Base-by-base conservation (phyloP, 306 rosid species). In the Castanospermum australe region DNA sequence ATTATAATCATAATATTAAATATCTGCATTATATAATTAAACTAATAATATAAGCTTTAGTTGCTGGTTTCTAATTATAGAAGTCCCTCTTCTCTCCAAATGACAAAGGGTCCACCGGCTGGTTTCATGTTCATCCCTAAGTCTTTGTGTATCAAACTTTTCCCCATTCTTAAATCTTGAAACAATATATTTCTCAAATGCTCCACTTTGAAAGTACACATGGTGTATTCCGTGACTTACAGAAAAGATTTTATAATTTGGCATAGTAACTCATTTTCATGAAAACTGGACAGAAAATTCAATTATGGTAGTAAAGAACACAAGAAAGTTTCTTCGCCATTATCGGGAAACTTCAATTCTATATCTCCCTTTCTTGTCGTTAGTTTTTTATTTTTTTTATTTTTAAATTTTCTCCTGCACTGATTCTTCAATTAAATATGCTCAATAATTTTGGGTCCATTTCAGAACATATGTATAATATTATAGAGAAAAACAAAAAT, bases 361-460 rank as follows among this genome's bases (percentile, higher is more conserved):
- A 1, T 28, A 20, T 8, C 2, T n/a, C n/a, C 15, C 4, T 18
- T 38, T 21, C 25, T 4, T 8, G 0, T 20, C 17, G 5, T 6
- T 20, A n/a, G 13, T n/a, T 11, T 54, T 20, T 21, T 9, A 13
- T 12, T 18, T 14, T 1, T 17, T 70, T 56, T 42, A 59, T 52
- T 79, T 50, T 15, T 68, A 11, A 45, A 3, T 42, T 42, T 21
- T 41, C 28, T 22, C 54, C 3, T 17, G n/a, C 6, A 12, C 6
- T 22, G 5, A 1, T 60, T 28, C 57, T 61, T 14, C 4, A 12
- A 63, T 77, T 73, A 2, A 47, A 30, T 33, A 45, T 9, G 51
- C 24, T 60, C 73, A 77, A 83, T 80, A 25, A 78, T 32, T 47
- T 63, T 78, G 18, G 45, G 69, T 69, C 75, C 20, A 80, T 67